Evolutionary conservation across 140 eudicot genomes (phyloP), one percentile per base, ranked within the genome.

Genomic region (Senecio squalidus): DNA sequence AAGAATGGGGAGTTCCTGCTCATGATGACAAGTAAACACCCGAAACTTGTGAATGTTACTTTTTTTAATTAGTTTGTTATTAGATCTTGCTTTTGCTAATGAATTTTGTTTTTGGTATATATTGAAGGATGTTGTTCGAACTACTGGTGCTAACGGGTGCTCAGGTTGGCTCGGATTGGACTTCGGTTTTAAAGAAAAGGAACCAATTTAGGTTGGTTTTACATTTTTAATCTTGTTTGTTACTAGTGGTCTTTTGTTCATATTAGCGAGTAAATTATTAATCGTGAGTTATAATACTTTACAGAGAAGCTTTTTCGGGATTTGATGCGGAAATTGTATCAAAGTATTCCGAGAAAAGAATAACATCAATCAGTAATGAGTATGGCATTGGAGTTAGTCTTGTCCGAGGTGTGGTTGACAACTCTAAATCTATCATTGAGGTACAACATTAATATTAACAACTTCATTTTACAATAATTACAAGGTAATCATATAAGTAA

Each of bases 111-210:
- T 16, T 21, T 17, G 16, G 10, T 53, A 43, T 62, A n/a, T n/a
- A n/a, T n/a, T n/a, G 81, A 78, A 89, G 95, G 63, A 14, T 68
- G 76, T 71, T 89, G 63, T 85, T 89, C 60, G 97, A 89, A 62
- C 16, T 85, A 75, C 48, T 89, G 66, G 95, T 78, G 30, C 39
- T 89, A 54, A 85, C 88, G 36, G 94, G 84, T 34, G 97, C 95
- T 15, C 97, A 89, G 78, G 87, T 89, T n/a, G 97, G 97, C 49
- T 89, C 95, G n/a, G 97, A 85, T 45, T 89, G 97, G 97, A 82
- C 97, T 59, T 78, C 97, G 0, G 86, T 89, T 29, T 54, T 89
- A 14, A 85, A 74, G 83, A 89, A 74, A 80, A 63, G 97, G 52
- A 72, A 71, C 49, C 82, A 73, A 33, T 80, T 76, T 52, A 83